Evolutionary conservation across 805 yeast genomes (phyloP), one percentile per base, ranked within the genome.

Genomic region (Metschnikowia shivogae): DNA sequence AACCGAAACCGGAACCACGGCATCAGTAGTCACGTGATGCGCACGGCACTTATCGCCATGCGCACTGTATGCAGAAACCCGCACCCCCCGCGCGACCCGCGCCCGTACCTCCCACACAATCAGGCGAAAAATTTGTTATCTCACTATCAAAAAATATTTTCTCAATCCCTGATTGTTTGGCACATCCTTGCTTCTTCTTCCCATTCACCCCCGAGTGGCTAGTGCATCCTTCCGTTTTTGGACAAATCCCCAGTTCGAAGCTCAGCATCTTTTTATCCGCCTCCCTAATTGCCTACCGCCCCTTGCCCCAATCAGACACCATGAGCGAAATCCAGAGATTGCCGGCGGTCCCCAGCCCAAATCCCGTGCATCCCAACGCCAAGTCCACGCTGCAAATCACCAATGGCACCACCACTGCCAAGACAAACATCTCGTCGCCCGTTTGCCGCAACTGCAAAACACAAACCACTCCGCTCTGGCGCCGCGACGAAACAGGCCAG

Each of bases 381-480:
- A 81, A 80, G 58, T 70, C 83, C 4, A 80, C 83, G 8, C 75
- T 80, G 30, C 79, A 74, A 48, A 71, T 78, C 28, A 67, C 71
- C 22, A 80, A 79, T 55, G 86, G 86, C 26, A 72, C 83, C 32
- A 77, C 84, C 20, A 80, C 86, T n/a, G 72, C 84, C 13, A 81
- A 80, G 53, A 73, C 82, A 13, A 81, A 78, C 56, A 77, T 80
- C 49, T 64, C 82, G 11, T 70, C 80, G 29, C 88, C 95, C 4
- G 76, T 84, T 19, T 90, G 98, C 63, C 87, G 85, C 55, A 90
- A 90, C 64, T 90, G 98, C 68, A 78, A 84, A 58, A 90, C 98
- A 1, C 86, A 89, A 47, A 90, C 93, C 1, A 90, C 98, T 2
- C 97, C 98, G 1, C 70, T 90, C 26, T 90, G 97, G 97, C 77